phyloP scores from a whole-genome alignment of 495 filamentous ascomycete genomes.

The Aspergillus wentii region DNA sequence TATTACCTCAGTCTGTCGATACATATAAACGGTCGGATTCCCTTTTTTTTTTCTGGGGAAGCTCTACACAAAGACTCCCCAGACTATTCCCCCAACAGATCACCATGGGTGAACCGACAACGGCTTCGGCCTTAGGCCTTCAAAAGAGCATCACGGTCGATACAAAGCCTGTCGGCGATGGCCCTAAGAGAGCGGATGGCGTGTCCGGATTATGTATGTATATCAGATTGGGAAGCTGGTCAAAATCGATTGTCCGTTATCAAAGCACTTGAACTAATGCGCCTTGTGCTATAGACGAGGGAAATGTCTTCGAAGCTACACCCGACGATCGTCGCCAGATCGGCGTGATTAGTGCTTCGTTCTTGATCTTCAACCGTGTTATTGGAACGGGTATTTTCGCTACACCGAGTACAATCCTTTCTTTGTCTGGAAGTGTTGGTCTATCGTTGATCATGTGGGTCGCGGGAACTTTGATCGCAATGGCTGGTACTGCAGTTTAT shows the following conservation, averaged over 20 bases:
- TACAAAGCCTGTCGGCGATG: constrained; percentile 22
- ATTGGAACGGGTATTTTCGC: constrained; percentile 65
- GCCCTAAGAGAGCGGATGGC: constrained; percentile 25
- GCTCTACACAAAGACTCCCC: no score
- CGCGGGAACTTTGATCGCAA: constrained; percentile 42
- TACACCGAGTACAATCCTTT: constrained; percentile 54
- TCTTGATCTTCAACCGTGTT: constrained; percentile 61
- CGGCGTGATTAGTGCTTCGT: constrained; percentile 54
- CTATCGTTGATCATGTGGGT: constrained; percentile 51
- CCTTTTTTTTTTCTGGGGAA: no score
- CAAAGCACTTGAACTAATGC: background rate
- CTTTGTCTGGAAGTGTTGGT: constrained; percentile 47
- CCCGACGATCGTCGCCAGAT: constrained; percentile 59
- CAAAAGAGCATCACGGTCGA: constrained; percentile 15
- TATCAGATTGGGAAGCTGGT: background rate
- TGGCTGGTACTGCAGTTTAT: constrained; percentile 48
- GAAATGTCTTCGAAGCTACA: constrained; percentile 57
- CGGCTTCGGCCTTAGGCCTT: no score
- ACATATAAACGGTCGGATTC: no score
- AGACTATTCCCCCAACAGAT: no score
- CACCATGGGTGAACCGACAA: no score
- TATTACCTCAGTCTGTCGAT: no score
- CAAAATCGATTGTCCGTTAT: background rate
- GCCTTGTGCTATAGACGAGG: constrained; percentile 25
- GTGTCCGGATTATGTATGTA: constrained; percentile 33